phyloP scores from a whole-genome alignment of 1,284 basidiomycete genomes.

The Puccinia polysora region DNA sequence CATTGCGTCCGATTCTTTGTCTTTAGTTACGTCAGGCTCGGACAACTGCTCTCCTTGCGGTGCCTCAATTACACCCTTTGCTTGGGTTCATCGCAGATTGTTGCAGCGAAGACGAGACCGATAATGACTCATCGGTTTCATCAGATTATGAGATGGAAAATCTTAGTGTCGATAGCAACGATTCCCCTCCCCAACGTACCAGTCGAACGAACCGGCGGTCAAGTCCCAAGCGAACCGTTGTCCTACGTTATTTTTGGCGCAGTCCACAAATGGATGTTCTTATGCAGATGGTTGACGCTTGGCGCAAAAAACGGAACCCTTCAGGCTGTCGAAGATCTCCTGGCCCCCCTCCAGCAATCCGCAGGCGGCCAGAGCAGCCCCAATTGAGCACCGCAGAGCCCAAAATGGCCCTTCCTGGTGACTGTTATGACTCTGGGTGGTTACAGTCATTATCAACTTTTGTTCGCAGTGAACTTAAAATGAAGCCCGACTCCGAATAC shows the following conservation, averaged over 20 bases:
- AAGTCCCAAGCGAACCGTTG: background rate
- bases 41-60: background rate
- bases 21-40: too few species aligned
- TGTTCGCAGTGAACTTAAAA: too few species aligned
- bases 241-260: background rate
- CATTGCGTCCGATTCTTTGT: too few species aligned
- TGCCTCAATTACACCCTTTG: conserved; percentile 2
- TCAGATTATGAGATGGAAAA: background rate
- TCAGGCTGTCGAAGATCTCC: background rate
- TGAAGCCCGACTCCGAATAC: too few species aligned
- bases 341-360: background rate
- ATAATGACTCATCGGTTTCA: background rate
- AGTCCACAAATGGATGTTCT: background rate
- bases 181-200: background rate
- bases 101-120: conserved; percentile 2
- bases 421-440: too few species aligned
- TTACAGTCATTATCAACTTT: too few species aligned
- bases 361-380: background rate
- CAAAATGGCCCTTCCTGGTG: too few species aligned
- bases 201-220: background rate
- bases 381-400: too few species aligned
- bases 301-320: background rate
- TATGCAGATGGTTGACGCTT: conserved; percentile 3
- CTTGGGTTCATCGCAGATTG: background rate
- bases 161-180: background rate